Percentiles rank a stretch among this genome's conserved stretches.
These are phyloP conservation scores for Pyronema omphalodes DNA, from an alignment of 495 filamentous ascomycete species.

Conservation along the genomic window DNA sequence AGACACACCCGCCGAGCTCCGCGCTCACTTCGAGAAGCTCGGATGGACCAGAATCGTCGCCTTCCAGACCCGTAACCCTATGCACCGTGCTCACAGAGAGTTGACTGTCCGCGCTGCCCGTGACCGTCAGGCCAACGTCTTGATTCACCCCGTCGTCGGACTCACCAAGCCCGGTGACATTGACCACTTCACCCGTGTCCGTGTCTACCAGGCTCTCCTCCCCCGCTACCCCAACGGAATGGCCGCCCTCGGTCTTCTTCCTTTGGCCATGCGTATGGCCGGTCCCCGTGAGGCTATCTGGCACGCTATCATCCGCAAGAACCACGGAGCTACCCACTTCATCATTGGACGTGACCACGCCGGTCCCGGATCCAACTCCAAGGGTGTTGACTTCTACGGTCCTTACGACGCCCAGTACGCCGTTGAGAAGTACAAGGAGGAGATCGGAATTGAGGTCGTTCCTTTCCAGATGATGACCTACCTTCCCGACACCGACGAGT, in stretches of 20 bases:
- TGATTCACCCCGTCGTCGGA: constrained; percentile 97
- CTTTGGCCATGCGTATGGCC: constrained; percentile 97
- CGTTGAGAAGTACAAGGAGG: constrained; percentile 87
- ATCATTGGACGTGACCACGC: constrained; percentile 97
- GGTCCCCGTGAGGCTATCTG: constrained; percentile 96
- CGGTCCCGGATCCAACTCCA: constrained; percentile 89
- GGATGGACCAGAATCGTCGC: constrained; percentile 93
- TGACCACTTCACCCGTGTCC: constrained; percentile 97
- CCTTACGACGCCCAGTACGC: constrained; percentile 97
- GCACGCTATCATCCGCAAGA: constrained; percentile 99
- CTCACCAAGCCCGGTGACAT: constrained; percentile 98
- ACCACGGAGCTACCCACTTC: constrained; percentile 97
- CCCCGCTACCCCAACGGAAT: constrained; percentile 98
- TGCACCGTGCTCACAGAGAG: constrained; percentile 96
- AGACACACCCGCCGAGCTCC: constrained; percentile 91
- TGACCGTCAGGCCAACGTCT: constrained; percentile 86
- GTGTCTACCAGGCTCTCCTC: constrained; percentile 91
- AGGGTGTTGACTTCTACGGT: constrained; percentile 92
- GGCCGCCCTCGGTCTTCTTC: constrained; percentile 90
- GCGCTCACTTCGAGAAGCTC: constrained; percentile 95
- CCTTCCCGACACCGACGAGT: constrained; percentile 90
- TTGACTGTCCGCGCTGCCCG: constrained; percentile 92
- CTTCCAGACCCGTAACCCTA: constrained; percentile 97
- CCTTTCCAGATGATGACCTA: constrained; percentile 99
- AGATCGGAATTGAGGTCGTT: constrained; percentile 95